Conservation (phyloP, 495 filamentous ascomycete species). For the Penicillium bovifimosum region DNA sequence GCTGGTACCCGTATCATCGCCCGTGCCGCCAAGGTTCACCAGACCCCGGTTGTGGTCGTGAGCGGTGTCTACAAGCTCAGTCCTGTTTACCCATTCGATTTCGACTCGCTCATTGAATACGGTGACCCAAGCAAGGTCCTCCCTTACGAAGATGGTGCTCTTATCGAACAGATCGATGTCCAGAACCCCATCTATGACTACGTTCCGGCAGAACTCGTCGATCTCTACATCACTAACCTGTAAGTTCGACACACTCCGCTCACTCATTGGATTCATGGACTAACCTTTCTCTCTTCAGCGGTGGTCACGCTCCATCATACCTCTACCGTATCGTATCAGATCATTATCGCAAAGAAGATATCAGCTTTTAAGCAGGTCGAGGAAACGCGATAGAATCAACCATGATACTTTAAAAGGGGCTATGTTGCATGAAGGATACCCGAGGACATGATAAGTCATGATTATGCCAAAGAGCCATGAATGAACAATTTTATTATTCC, state of each 20-base stretch:
- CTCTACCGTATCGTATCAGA: conserved; percentile 76
- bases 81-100: conserved; percentile 77
- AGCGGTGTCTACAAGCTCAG: conserved; percentile 86
- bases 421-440: conserved; percentile 21
- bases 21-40: conserved; percentile 71
- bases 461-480: conserved; percentile 15
- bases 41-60: conserved; percentile 76
- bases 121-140: conserved; percentile 72
- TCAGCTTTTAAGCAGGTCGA: conserved; percentile 46
- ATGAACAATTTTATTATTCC: neutral
- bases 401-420: neutral
- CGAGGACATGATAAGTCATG: conserved; percentile 20
- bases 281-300: conserved; percentile 43
- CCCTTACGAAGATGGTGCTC: conserved; percentile 63
- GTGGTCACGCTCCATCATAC: conserved; percentile 74
- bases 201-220: conserved; percentile 72
- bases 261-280: conserved; percentile 4
- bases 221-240: conserved; percentile 91
- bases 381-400: neutral
- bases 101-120: conserved; percentile 71
- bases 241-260: conserved; percentile 42
- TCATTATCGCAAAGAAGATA: conserved; percentile 80
- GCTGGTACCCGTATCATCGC: conserved; percentile 74
- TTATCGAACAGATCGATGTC: conserved; percentile 71
- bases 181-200: conserved; percentile 80